Evolutionary conservation across 257 asterid genomes (phyloP).

Genomic region (Solanum okadae): DNA sequence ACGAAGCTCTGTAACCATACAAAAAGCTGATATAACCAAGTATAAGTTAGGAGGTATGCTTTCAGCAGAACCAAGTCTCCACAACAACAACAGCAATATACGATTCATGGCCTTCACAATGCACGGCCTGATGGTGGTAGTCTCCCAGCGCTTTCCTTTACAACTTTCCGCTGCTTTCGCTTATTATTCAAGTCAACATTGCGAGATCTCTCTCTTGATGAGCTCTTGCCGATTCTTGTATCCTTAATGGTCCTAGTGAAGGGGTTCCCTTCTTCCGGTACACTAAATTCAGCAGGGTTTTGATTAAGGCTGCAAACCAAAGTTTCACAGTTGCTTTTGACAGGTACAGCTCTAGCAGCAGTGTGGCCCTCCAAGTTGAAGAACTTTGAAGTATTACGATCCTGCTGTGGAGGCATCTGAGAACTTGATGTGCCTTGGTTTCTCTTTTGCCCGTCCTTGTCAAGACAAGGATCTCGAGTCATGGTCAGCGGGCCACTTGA

Average conservation of each 20-base stretch:
- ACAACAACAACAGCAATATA: neutral
- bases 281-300: slow-evolving; percentile 80
- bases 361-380: neutral
- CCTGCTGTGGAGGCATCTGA: neutral
- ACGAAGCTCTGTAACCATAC: neutral
- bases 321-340: neutral
- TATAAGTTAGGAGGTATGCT: neutral
- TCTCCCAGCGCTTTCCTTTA: slow-evolving; percentile 15
- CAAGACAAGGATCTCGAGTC: slow-evolving; percentile 1
- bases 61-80: neutral
- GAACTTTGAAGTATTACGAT: neutral
- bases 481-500: neutral
- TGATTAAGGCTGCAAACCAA: slow-evolving; percentile 26
- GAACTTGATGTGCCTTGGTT: neutral
- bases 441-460: slow-evolving; percentile 5
- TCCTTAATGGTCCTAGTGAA: slow-evolving; percentile 46
- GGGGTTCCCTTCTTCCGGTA: slow-evolving; percentile 38
- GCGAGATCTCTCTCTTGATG: slow-evolving; percentile 5
- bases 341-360: neutral
- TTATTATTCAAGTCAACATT: slow-evolving; percentile 13
- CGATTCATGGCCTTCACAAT: neutral
- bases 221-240: slow-evolving; percentile 22
- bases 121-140: slow-evolving; percentile 1
- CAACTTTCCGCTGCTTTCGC: slow-evolving; percentile 24
- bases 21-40: neutral